phyloP scores from a whole-genome alignment of 768 basidiomycete species.

The Floccularia luteovirens region DNA sequence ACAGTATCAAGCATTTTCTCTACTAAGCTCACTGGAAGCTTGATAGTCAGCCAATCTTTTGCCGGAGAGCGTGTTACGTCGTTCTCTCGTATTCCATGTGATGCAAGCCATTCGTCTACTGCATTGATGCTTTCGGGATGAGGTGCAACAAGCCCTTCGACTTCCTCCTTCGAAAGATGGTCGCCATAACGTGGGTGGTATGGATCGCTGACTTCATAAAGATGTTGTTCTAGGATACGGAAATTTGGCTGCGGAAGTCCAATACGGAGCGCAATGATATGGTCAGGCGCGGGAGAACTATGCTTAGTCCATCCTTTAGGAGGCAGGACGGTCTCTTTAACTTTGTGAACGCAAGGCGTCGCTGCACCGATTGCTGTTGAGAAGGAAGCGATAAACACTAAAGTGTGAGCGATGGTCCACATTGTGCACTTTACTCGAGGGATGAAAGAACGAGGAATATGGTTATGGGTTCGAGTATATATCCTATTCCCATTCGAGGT shows the following conservation, averaged over 20 bases:
- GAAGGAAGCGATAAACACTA: no score
- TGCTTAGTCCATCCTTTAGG: conserved; percentile 38
- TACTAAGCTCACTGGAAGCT: conserved; percentile 39
- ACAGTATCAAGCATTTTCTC: conserved; percentile 56
- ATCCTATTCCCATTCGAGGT: no score
- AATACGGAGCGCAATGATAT: conserved; percentile 39
- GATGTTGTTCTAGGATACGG: conserved; percentile 29
- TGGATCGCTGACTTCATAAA: conserved; percentile 42
- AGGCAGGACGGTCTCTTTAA: conserved; percentile 14
- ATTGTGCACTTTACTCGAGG: no score
- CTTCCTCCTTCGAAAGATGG: conserved; percentile 50
- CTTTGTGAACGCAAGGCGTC: no score
- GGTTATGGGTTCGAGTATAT: no score
- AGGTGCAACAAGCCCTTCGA: conserved; percentile 48
- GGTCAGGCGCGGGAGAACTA: conserved; percentile 26
- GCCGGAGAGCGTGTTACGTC: conserved; percentile 40
- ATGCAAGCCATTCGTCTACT: conserved; percentile 48
- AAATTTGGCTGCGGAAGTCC: conserved; percentile 39
- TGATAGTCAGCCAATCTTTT: conserved; percentile 52
- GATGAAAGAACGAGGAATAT: no score
- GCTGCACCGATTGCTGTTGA: no score
- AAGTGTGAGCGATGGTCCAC: no score
- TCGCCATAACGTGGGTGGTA: conserved; percentile 32
- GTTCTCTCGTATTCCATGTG: conserved; percentile 37
- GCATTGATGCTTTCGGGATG: conserved; percentile 34